These are phyloP conservation scores for Fusarium sp. DNA, from an alignment of 2,329 filamentous ascomycete species.

Conservation along the genomic window DNA sequence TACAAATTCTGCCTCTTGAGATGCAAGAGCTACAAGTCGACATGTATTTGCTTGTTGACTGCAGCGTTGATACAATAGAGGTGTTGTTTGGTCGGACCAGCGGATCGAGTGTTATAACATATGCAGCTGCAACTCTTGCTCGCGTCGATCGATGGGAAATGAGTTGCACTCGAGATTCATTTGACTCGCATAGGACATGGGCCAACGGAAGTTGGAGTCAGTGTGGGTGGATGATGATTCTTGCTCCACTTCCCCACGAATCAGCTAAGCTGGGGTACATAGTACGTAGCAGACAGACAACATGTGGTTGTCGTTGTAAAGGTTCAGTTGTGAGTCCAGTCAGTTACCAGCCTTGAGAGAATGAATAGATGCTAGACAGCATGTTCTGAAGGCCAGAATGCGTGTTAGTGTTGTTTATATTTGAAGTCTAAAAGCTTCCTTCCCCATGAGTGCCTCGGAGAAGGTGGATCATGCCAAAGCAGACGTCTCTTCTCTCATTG, in stretches of 20 bases:
- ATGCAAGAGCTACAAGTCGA: no score
- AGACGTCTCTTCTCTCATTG: constrained; percentile 5
- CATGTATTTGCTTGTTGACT: no score
- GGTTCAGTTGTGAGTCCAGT: not conserved
- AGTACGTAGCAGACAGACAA: not conserved
- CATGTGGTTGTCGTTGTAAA: no score
- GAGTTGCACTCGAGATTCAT: no score
- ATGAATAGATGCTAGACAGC: not conserved
- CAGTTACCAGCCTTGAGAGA: no score
- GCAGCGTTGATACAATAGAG: no score
- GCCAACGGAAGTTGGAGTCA: constrained; percentile 7
- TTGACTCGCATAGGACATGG: not conserved
- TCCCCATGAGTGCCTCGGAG: constrained; percentile 35
- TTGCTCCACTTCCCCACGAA: constrained; percentile 33
- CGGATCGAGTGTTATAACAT: not conserved
- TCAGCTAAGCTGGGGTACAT: constrained; percentile 14
- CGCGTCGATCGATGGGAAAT: not conserved
- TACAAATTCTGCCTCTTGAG: not conserved
- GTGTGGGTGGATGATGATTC: not conserved
- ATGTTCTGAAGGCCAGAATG: not conserved
- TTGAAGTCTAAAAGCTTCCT: not conserved
- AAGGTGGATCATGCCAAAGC: constrained; percentile 11
- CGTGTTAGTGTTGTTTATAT: no score
- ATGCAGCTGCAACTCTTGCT: not conserved
- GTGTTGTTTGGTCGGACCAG: constrained; percentile 12